Conservation (phyloP, 1,284 basidiomycete species). For the Pseudozyma hubeiensis region DNA sequence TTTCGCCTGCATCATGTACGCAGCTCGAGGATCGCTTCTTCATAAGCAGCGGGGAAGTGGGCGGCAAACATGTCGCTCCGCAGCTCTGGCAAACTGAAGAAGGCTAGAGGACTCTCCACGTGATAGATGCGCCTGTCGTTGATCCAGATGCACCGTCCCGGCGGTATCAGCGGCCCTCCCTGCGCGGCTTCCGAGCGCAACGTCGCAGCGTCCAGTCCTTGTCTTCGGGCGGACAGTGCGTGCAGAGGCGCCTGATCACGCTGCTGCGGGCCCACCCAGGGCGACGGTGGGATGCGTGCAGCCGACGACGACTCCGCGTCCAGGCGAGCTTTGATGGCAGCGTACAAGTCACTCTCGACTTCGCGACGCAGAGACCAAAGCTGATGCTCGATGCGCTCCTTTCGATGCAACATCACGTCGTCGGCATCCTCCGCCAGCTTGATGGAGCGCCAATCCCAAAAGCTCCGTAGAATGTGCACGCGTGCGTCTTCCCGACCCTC, state of each 20-base stretch:
- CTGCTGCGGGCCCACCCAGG: constrained; percentile 60
- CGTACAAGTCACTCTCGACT: constrained; percentile 65
- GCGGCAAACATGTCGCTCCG: constrained; percentile 58
- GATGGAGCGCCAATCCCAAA: constrained; percentile 63
- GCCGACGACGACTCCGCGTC: constrained; percentile 28
- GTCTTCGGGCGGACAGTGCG: constrained; percentile 55
- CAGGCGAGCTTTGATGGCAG: constrained; percentile 56
- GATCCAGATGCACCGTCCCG: constrained; percentile 62
- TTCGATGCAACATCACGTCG: constrained; percentile 58
- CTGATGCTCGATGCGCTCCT: constrained; percentile 58
- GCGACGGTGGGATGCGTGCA: constrained; percentile 51
- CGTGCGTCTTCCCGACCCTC: constrained; percentile 50
- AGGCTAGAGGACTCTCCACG: constrained; percentile 58
- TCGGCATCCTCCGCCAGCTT: constrained; percentile 41
- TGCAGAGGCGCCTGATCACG: constrained; percentile 55
- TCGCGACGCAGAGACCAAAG: constrained; percentile 65
- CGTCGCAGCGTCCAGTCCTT: constrained; percentile 60
- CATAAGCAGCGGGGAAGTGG: constrained; percentile 67
- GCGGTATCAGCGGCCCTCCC: constrained; percentile 61
- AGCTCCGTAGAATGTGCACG: constrained; percentile 61
- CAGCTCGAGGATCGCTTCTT: constrained; percentile 59
- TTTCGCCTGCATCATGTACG: constrained; percentile 4
- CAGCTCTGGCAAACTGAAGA: constrained; percentile 65
- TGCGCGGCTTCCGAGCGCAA: constrained; percentile 57
- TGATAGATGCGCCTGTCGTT: constrained; percentile 53